Percentiles rank a stretch among this genome's conserved stretches.
Evolutionary conservation across 768 basidiomycete species (phyloP).

Genomic region (Lactifluus piperatus): DNA sequence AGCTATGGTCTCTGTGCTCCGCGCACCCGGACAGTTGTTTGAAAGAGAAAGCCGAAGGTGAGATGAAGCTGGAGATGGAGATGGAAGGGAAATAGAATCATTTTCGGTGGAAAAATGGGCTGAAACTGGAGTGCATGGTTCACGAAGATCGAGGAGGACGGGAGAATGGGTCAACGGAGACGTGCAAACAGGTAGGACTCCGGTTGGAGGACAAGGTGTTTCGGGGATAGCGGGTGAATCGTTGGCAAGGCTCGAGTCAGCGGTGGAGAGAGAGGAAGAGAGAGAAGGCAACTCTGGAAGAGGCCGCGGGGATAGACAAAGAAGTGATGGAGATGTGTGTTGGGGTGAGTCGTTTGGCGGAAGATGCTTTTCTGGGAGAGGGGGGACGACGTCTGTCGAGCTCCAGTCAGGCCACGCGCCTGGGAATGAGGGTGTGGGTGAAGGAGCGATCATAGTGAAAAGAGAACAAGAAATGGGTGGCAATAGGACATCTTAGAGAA

Average conservation of each 20-base stretch:
- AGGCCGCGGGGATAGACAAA: constrained; percentile 15
- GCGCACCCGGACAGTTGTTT: constrained; percentile 1
- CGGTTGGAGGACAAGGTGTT: background rate
- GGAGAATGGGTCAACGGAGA: background rate
- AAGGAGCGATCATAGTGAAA: constrained; percentile 15
- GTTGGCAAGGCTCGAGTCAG: constrained; percentile 1
- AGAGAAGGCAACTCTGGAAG: constrained; percentile 19
- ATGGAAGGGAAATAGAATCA: constrained; percentile 10
- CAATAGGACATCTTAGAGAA: background rate
- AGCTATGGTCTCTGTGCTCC: constrained; percentile 1
- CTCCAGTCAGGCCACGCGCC: constrained; percentile 37
- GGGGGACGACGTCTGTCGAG: background rate
- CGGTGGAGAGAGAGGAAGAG: constrained; percentile 16
- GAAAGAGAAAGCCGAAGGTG: constrained; percentile 13
- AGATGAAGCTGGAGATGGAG: constrained; percentile 18
- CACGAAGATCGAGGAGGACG: constrained; percentile 9
- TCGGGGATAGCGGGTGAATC: background rate
- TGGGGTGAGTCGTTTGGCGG: background rate
- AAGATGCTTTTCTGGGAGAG: constrained; percentile 3
- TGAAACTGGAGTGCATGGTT: constrained; percentile 18
- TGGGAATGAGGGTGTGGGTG: constrained; percentile 33
- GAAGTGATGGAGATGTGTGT: constrained; percentile 10
- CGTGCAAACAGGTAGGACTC: background rate
- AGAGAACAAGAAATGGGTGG: constrained; percentile 9
- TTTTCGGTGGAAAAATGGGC: constrained; percentile 17